Evolutionary conservation across 345 rosid species (phyloP), one percentile per base, ranked within the genome.

Genomic region (Aurinia saxatilis): DNA sequence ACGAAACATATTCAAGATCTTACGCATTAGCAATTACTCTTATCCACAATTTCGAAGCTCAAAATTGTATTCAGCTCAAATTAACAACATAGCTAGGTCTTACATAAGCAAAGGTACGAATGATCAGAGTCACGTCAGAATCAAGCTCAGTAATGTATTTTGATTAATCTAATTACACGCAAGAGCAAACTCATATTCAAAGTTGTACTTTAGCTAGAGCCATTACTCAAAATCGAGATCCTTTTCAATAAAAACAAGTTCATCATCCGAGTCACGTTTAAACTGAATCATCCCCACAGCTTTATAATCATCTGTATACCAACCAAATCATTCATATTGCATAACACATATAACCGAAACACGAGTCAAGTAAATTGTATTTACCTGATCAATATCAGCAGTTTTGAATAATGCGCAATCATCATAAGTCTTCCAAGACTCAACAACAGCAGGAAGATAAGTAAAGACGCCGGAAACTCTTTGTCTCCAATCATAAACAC

Each of bases 321-420:
- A 60, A 48, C 10, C 17, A 34, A 51, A 54, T 12, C 67, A 19
- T 35, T 58, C 60, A 30, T 25, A 44, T 15, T 41, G 5, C 9
- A n/a, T n/a, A n/a, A n/a, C n/a, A n/a, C n/a, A n/a, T n/a, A n/a
- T n/a, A n/a, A n/a, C 14, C 23, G 50, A 19, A 10, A 23, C 5
- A 52, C 1, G 42, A 0, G 33, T 29, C 12, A 6, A 33, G 31
- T 36, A 55, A 29, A 19, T 11, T 25, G 31, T 41, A 11, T 12
- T 7, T 52, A 90, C 99, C 86, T 95, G 99, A 10, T 96, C 95
- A 55, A 93, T 79, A 63, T 95, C 99, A 19, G 95, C 80, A 38
- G 96, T 86, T 80, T 95, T 95, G 27, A 95, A 93, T 3, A 95
- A 68, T 14, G 92, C 84, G 75, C 82, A 72, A 74, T 88, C 97